These are phyloP conservation scores for Blastobotrys muscicola DNA, from an alignment of 805 yeast species.

Conservation along the genomic window DNA sequence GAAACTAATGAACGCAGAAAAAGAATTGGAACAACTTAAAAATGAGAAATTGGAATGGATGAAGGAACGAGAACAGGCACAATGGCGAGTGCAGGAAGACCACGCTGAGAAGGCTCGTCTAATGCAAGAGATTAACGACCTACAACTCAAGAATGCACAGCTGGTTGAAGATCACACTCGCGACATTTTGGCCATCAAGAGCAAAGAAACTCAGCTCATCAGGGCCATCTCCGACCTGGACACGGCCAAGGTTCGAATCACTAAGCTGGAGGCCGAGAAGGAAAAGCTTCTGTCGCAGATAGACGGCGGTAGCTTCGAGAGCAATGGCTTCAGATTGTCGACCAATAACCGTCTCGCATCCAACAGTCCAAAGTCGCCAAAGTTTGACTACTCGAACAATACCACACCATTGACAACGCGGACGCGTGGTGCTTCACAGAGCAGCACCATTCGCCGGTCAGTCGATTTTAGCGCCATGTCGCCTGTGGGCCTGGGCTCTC, in stretches of 20 bases:
- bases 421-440: neutral
- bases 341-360: neutral
- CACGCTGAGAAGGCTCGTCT: conserved; percentile 26
- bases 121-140: conserved; percentile 27
- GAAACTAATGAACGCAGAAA: neutral
- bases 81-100: conserved; percentile 24
- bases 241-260: conserved; percentile 40
- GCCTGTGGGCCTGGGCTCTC: neutral
- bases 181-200: conserved; percentile 43
- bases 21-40: conserved; percentile 42
- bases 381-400: conserved; percentile 1
- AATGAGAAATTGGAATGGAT: conserved; percentile 44
- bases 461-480: conserved; percentile 8
- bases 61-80: conserved; percentile 26
- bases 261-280: conserved; percentile 44
- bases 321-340: neutral
- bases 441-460: conserved; percentile 9
- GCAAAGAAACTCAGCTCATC: conserved; percentile 59
- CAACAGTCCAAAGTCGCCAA: conserved; percentile 11
- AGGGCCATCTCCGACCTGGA: conserved; percentile 56
- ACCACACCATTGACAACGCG: no score
- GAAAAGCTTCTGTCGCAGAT: conserved; percentile 20
- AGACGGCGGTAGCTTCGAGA: neutral
- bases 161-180: conserved; percentile 43
- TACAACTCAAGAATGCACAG: conserved; percentile 26